Conservation (phyloP, 139 green algal genomes). For the Zygnema cylindricum region DNA sequence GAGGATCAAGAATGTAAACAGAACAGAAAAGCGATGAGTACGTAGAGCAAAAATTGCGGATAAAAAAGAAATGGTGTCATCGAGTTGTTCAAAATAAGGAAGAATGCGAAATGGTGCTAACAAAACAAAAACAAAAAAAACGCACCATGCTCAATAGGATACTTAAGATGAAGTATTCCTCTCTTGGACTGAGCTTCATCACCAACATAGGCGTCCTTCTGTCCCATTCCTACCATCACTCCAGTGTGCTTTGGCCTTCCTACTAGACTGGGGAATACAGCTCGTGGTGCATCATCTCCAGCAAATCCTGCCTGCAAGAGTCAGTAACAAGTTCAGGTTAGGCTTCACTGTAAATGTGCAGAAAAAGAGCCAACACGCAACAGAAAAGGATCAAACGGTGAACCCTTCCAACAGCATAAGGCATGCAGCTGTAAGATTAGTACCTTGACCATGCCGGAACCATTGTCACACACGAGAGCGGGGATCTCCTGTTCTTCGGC, state of each 20-base stretch:
- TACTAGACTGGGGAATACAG: conserved; percentile 69
- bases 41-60: too few relatives aligned
- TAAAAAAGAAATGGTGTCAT: too few relatives aligned
- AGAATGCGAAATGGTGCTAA: too few relatives aligned
- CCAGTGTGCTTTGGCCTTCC: conserved; percentile 61
- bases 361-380: too few relatives aligned
- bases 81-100: too few relatives aligned
- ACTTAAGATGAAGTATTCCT: conserved; percentile 69
- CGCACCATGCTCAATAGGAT: conserved; percentile 69
- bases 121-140: neutral
- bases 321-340: too few relatives aligned
- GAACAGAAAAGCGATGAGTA: too few relatives aligned
- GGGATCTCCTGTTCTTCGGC: conserved; percentile 53
- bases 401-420: too few relatives aligned
- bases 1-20: too few relatives aligned
- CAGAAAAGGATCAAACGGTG: conserved; percentile 60
- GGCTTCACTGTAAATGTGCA: too few relatives aligned
- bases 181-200: conserved; percentile 70
- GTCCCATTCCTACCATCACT: conserved; percentile 69
- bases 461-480: conserved; percentile 70
- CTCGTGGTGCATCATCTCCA: conserved; percentile 66
- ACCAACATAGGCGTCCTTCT: conserved; percentile 69
- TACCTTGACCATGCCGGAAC: conserved; percentile 66
- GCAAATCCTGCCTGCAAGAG: conserved; percentile 67
- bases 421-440: too few relatives aligned